phyloP scores from a whole-genome alignment of 2,329 filamentous ascomycete genomes.

The Hymenoscyphus fructigenus region DNA sequence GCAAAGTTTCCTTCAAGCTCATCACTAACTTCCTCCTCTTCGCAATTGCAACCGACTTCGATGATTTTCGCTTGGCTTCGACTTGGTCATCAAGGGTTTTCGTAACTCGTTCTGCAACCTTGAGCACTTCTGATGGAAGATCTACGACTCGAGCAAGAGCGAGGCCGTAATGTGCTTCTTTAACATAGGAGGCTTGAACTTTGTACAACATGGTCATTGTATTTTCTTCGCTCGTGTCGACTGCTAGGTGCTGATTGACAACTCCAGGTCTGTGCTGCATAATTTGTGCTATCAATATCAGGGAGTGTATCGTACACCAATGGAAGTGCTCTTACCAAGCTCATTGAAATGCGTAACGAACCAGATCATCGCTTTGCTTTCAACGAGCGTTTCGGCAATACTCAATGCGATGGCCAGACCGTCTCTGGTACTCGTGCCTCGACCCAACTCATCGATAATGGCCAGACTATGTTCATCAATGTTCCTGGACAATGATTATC shows the following conservation, averaged over 20 bases:
- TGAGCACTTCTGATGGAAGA: constrained; percentile 66
- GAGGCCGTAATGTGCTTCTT: constrained; percentile 80
- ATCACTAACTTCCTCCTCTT: constrained; percentile 72
- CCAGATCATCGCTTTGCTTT: constrained; percentile 78
- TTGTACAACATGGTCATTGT: constrained; percentile 88
- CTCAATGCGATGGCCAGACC: constrained; percentile 87
- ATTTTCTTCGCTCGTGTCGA: constrained; percentile 57
- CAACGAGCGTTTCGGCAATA: constrained; percentile 82
- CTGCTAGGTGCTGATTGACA: constrained; percentile 76
- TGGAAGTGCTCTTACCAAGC: constrained; percentile 47
- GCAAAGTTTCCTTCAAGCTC: constrained; percentile 68
- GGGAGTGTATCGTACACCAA: not conserved
- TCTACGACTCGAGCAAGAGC: constrained; percentile 73
- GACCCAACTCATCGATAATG: constrained; percentile 88
- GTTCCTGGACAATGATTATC: constrained; percentile 50
- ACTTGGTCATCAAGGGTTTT: constrained; percentile 57
- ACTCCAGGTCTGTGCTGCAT: constrained; percentile 75
- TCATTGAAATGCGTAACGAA: constrained; percentile 94
- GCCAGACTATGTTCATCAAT: constrained; percentile 73
- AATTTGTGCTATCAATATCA: constrained; percentile 56
- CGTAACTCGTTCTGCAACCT: constrained; percentile 66
- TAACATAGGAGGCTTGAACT: constrained; percentile 67
- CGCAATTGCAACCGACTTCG: constrained; percentile 56
- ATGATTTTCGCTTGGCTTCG: constrained; percentile 57
- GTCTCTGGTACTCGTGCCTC: constrained; percentile 86